Conservation (phyloP, 176 grass and related monocot species). For the Tillandsia fasciculata region DNA sequence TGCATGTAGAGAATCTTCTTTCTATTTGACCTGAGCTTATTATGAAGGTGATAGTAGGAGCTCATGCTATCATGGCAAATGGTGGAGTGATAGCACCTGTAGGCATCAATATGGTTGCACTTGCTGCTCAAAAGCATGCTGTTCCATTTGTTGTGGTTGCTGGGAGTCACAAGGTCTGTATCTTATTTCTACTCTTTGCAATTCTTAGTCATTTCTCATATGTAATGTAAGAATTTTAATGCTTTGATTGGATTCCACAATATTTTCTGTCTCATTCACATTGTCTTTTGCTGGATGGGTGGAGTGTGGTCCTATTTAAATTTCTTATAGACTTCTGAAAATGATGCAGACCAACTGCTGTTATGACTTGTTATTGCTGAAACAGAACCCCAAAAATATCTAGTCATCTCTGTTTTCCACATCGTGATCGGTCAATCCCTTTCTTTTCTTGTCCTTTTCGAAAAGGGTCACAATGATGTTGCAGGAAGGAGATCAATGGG, state of each 20-base stretch:
- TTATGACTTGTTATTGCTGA: too few species aligned
- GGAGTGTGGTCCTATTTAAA: not conserved
- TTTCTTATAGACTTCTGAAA: not conserved
- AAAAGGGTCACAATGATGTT: not conserved
- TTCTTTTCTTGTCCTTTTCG: not conserved
- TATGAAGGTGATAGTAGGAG: conserved; percentile 91
- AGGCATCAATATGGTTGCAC: conserved; percentile 91
- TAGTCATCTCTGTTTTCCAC: too few species aligned
- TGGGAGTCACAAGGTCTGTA: conserved; percentile 82
- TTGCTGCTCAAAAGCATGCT: conserved; percentile 96
- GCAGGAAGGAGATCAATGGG: too few species aligned
- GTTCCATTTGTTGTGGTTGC: conserved; percentile 96
- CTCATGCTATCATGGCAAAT: conserved; percentile 97
- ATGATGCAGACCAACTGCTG: not conserved
- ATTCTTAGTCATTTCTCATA: not conserved
- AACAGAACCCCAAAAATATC: too few species aligned
- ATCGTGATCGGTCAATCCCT: too few species aligned
- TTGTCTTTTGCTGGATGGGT: not conserved
- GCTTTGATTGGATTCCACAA: too few species aligned
- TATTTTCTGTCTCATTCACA: too few species aligned
- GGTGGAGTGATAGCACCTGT: conserved; percentile 95
- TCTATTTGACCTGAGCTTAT: not conserved
- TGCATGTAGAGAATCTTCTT: conserved; percentile 18
- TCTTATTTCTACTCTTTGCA: conserved; percentile 11
- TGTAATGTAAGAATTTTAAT: too few species aligned